phyloP scores from a whole-genome alignment of 306 rosid species.

The Myrica gale region DNA sequence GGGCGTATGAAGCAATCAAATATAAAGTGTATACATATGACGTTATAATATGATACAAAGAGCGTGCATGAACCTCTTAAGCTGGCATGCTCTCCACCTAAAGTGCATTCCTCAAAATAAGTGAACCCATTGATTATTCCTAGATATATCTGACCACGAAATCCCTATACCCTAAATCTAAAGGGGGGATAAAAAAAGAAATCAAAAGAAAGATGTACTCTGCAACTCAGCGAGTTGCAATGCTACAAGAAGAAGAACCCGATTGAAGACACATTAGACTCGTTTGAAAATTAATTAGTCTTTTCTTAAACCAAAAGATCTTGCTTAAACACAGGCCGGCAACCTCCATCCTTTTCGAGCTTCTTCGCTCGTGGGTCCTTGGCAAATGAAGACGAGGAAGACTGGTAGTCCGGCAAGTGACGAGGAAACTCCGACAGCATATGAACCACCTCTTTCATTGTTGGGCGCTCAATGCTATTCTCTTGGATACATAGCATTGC shows the following conservation, averaged over 20 bases:
- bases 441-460: conserved; percentile 90
- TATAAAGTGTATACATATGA: conserved; percentile 24
- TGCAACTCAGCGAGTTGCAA: background rate
- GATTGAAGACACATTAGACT: conserved; percentile 16
- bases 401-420: conserved; percentile 22
- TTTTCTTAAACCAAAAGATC: conserved; percentile 43
- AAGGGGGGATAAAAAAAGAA: background rate
- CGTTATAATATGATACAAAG: conserved; percentile 24
- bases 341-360: conserved; percentile 21
- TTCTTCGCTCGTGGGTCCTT: conserved; percentile 24
- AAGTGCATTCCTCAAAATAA: conserved; percentile 22
- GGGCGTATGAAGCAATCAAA: conserved; percentile 5
- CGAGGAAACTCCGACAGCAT: conserved; percentile 73
- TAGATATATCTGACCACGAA: conserved; percentile 32
- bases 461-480: conserved; percentile 73
- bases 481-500: conserved; percentile 68
- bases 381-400: conserved; percentile 39
- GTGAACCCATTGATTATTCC: conserved; percentile 37
- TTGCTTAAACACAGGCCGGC: conserved; percentile 38
- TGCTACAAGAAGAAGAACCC: conserved; percentile 27
- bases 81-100: conserved; percentile 20
- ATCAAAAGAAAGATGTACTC: background rate
- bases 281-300: background rate
- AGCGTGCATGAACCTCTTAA: conserved; percentile 14
- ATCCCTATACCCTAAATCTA: conserved; percentile 31